These are phyloP conservation scores for Ophiocordyceps sinensis DNA, from an alignment of 2,329 filamentous ascomycete species.

Conservation along the genomic window DNA sequence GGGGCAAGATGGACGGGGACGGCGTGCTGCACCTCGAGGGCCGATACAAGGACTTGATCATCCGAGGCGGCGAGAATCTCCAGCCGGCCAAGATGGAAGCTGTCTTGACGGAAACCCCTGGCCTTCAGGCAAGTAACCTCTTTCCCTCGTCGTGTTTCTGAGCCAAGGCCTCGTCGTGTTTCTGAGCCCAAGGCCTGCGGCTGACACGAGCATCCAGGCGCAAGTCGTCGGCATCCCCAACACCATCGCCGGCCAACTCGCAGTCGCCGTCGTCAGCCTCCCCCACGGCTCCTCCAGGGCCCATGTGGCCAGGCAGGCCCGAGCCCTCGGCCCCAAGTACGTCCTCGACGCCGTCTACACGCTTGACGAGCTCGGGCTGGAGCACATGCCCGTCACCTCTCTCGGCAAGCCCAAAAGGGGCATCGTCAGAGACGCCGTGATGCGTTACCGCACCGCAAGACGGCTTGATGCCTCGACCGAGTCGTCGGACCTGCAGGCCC, in stretches of 20 bases:
- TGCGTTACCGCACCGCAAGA: conserved; percentile 2
- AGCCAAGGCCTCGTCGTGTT: no score
- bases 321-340: conserved; percentile 20
- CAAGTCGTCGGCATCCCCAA: conserved; percentile 29
- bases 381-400: conserved; percentile 23
- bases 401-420: conserved; percentile 30
- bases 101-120: conserved; percentile 18
- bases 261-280: conserved; percentile 26
- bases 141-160: no score
- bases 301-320: conserved; percentile 15
- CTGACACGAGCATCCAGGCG: conserved; percentile 8
- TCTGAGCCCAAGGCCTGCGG: no score
- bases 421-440: conserved; percentile 14
- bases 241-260: conserved; percentile 30
- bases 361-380: conserved; percentile 23
- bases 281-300: conserved; percentile 16
- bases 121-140: conserved; percentile 12
- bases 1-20: conserved; percentile 21
- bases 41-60: conserved; percentile 30
- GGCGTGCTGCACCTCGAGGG: conserved; percentile 24
- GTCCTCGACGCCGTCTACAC: conserved; percentile 25
- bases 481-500: neutral
- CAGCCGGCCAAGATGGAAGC: conserved; percentile 22
- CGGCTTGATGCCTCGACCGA: neutral
- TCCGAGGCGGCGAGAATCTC: conserved; percentile 29